Conservation (phyloP, 345 rosid species). For the Bruguiera parviflora region DNA sequence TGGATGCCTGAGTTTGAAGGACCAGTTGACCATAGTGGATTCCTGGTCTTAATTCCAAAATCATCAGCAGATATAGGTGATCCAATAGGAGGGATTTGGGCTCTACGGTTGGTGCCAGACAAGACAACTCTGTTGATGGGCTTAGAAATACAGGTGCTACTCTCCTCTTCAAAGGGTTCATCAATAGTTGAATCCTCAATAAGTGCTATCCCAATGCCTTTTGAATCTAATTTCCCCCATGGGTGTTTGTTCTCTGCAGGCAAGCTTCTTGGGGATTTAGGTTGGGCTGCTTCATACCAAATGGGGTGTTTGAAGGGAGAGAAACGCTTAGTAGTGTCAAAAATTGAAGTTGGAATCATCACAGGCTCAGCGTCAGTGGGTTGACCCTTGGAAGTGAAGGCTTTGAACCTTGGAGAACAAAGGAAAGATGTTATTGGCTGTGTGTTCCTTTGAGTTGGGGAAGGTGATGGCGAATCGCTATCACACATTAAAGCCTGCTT, state of each 20-base stretch:
- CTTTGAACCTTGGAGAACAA: constrained; percentile 50
- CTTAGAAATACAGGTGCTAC: constrained; percentile 7
- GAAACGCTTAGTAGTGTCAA: constrained; percentile 45
- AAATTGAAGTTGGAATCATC: constrained; percentile 59
- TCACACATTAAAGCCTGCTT: constrained; percentile 67
- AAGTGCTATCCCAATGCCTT: constrained; percentile 59
- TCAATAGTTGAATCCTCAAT: constrained; percentile 24
- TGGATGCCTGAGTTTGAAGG: constrained; percentile 27
- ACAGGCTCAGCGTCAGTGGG: constrained; percentile 39
- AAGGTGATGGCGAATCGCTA: constrained; percentile 37
- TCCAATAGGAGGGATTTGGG: constrained; percentile 43
- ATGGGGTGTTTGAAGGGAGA: constrained; percentile 38
- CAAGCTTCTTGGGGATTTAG: constrained; percentile 34
- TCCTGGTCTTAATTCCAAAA: constrained; percentile 50
- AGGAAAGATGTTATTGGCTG: constrained; percentile 37
- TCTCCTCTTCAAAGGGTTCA: constrained; percentile 13
- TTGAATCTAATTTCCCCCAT: constrained; percentile 31
- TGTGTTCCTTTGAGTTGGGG: constrained; percentile 24
- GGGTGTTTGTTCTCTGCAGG: constrained; percentile 20
- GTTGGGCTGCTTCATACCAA: constrained; percentile 21
- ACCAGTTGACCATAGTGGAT: constrained; percentile 21
- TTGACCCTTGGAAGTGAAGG: constrained; percentile 39
- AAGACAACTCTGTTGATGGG: constrained; percentile 46
- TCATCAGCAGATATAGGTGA: constrained; percentile 38
- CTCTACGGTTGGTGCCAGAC: constrained; percentile 49